A percentile compares a stretch with the other conserved stretches of the same genome.
Conservation (phyloP, 2,329 filamentous ascomycete genomes). For the Aspergillus alliaceus region DNA sequence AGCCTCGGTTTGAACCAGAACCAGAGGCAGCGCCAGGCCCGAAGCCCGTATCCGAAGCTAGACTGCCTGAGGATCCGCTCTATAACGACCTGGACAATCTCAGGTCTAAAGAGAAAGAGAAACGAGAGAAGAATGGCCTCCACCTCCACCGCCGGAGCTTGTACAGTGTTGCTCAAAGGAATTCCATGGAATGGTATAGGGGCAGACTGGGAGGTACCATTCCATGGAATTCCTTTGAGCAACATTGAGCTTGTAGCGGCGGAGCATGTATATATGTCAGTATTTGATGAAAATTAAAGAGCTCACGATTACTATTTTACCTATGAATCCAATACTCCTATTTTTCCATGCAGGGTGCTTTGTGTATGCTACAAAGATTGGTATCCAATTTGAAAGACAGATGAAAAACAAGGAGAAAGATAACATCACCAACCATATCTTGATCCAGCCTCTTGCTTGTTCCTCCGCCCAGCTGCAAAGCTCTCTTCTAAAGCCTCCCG, state of each 20-base stretch:
- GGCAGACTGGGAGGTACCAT: too few relatives aligned
- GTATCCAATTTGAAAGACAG: conserved; percentile 10
- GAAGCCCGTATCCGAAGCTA: conserved; percentile 20
- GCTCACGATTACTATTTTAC: background rate
- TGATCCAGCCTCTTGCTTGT: conserved; percentile 76
- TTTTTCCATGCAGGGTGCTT: background rate
- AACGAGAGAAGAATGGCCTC: conserved; percentile 41
- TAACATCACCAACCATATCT: conserved; percentile 73
- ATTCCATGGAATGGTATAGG: too few relatives aligned
- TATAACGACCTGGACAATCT: conserved; percentile 37
- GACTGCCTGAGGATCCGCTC: conserved; percentile 37
- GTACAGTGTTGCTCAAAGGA: too few relatives aligned
- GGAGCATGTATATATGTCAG: too few relatives aligned
- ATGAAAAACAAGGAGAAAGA: background rate
- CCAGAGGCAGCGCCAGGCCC: conserved; percentile 32
- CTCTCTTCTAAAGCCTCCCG: conserved; percentile 87
- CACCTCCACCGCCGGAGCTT: too few relatives aligned
- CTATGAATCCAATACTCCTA: background rate
- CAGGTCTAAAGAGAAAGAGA: conserved; percentile 37
- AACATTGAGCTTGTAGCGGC: too few relatives aligned
- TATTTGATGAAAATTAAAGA: background rate
- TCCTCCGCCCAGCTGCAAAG: conserved; percentile 77
- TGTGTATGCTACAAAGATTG: conserved; percentile 8
- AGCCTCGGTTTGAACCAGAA: conserved; percentile 20
- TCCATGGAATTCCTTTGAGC: too few relatives aligned